Evolutionary conservation across 768 basidiomycete species (phyloP), one percentile per base, ranked within the genome.

Genomic region (Tremella yokohamensis): DNA sequence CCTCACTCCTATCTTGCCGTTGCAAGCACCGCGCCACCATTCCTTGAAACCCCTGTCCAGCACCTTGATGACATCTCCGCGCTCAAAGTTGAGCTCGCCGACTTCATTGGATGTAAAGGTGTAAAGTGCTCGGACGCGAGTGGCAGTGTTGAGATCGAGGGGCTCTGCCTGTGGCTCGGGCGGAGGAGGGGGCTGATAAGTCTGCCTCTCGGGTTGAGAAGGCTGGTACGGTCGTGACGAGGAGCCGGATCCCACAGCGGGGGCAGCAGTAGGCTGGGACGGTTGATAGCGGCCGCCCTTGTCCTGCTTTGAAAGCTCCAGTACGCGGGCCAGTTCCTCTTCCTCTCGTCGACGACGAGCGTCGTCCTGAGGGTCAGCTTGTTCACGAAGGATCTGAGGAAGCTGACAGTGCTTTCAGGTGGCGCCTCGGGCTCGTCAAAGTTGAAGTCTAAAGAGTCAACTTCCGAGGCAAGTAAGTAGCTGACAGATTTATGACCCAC

Each of bases 11-110:
- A 91, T 90, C 57, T 88, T 80, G 0, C 90, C 92, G 69, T 85
- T 88, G 45, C 93, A 76, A 65, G 96, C 91, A 0, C 94, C 94
- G 20, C 90, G 79, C 90, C 92, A 97, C 94, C 94, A 98, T 72
- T 96, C 91, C 67, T 89, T 87, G 76, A 94, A 94, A 20, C 87
- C 87, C 22, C 90, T 84, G 74, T 96, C 91, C 20, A 97, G 85
- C 13, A 98, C 93, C 69, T 91, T 90, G 80, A 97, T 91, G 47
- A 94, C 81, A 63, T 96, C 93, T 1, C 92, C 94, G 64, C 87
- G 87, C 51, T 90, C 87, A 69, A 98, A 94, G 1, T 86, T 85
- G 1, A 98, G 82, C 73, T 98, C 94, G 11, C 91, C 92, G 0
- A 86, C 82, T 66, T 93, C 90, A 0, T 87, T 85, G 0, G 91